Conservation (phyloP, 345 rosid genomes). For the Eucalyptus regnans region DNA sequence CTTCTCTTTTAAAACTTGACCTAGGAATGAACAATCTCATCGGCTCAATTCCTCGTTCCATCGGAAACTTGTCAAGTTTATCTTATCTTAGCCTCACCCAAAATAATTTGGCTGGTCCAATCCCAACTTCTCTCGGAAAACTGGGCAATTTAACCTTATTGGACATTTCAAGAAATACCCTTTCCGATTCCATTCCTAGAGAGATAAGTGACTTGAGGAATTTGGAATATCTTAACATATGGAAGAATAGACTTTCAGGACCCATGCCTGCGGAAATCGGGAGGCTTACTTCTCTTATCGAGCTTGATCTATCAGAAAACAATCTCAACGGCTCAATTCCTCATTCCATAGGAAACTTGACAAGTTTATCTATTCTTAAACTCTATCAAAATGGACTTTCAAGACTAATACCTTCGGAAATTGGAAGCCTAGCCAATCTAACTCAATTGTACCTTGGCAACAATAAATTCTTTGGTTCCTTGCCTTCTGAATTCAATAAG, state of each 20-base stretch:
- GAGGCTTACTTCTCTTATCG: background rate
- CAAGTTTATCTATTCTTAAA: background rate
- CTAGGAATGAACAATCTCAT: too few species aligned
- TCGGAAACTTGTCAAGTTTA: background rate
- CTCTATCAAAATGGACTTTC: background rate
- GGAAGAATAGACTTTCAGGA: background rate
- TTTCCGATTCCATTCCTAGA: background rate
- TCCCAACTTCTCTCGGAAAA: too few species aligned
- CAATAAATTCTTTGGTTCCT: background rate
- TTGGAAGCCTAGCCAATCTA: background rate
- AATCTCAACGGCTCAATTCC: too few species aligned
- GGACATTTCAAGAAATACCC: background rate
- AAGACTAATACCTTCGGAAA: background rate
- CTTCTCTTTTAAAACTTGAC: too few species aligned
- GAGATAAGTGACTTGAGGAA: background rate
- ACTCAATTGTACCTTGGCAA: fast-evolving
- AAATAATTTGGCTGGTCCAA: too few species aligned
- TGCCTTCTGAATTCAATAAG: background rate
- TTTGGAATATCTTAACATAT: background rate
- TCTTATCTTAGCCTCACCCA: background rate
- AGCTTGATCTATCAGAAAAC: fast-evolving
- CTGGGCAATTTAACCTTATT: too few species aligned
- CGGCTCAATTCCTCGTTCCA: too few species aligned
- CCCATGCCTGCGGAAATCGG: background rate
- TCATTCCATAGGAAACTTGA: background rate